These are phyloP conservation scores for Botrytis elliptica DNA, from an alignment of 2,329 filamentous ascomycete species.

Conservation along the genomic window DNA sequence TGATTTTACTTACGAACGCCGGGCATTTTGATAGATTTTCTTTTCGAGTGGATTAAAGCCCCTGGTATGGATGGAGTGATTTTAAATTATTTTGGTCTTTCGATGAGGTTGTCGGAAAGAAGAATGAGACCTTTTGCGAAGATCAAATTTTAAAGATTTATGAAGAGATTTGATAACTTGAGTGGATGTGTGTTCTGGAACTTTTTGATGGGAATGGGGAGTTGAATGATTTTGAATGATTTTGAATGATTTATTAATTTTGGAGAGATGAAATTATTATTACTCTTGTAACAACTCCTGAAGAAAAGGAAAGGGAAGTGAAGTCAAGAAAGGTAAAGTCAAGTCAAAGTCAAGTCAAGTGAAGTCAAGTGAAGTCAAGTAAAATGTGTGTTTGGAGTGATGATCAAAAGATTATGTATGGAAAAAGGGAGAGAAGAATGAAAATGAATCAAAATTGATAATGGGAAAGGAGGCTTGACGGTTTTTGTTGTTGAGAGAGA, in stretches of 20 bases:
- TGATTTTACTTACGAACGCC: conserved; percentile 35
- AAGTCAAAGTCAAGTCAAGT: no score
- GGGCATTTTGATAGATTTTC: conserved; percentile 32
- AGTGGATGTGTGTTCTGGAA: not conserved
- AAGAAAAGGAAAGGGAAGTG: not conserved
- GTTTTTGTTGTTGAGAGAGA: not conserved
- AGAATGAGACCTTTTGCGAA: conserved; percentile 5
- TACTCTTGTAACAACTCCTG: not conserved
- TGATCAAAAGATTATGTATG: not conserved
- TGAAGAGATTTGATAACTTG: conserved; percentile 8
- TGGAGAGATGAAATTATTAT: not conserved
- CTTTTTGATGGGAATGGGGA: not conserved
- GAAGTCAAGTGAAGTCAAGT: no score
- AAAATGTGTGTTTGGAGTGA: not conserved
- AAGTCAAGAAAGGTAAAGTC: no score
- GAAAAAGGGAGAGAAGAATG: not conserved
- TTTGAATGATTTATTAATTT: not conserved
- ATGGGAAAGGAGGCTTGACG: not conserved
- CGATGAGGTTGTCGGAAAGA: not conserved
- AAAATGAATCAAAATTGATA: not conserved
- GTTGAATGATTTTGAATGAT: not conserved
- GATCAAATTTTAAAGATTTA: conserved; percentile 13
- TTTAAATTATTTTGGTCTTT: conserved; percentile 9
- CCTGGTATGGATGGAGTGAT: conserved; percentile 1
- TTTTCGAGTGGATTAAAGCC: conserved; percentile 6